Evolutionary conservation across 805 yeast species (phyloP).

Genomic region (Kuraishia capsulata): DNA sequence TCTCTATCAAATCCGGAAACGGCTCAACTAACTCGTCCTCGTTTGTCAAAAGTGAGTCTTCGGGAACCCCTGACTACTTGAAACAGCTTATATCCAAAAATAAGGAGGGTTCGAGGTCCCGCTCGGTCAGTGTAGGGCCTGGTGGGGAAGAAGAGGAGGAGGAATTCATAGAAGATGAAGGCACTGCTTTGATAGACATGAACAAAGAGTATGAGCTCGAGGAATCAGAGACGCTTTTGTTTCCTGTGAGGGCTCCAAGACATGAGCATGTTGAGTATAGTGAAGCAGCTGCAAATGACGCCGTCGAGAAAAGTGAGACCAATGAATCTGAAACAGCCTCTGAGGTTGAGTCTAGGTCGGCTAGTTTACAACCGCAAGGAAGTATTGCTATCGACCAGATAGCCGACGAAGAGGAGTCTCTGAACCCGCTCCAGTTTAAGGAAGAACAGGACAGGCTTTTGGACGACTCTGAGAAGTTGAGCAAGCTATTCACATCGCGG

Average conservation of each 20-base stretch:
- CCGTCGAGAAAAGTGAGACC: constrained; percentile 23
- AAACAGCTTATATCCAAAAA: no score
- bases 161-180: constrained; percentile 19
- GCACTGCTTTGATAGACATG: constrained; percentile 48
- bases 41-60: constrained; percentile 10
- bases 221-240: constrained; percentile 43
- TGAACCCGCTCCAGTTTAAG: constrained; percentile 20
- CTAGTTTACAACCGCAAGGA: neutral
- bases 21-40: constrained; percentile 5
- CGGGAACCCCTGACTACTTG: constrained; percentile 34
- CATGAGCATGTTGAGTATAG: constrained; percentile 30
- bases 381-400: neutral
- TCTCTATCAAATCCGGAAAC: constrained; percentile 32
- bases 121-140: constrained; percentile 10
- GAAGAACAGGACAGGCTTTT: constrained; percentile 24
- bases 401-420: neutral
- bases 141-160: constrained; percentile 27
- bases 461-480: constrained; percentile 30
- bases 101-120: constrained; percentile 3
- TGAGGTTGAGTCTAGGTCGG: neutral
- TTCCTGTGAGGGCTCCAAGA: constrained; percentile 67
- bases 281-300: constrained; percentile 15
- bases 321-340: constrained; percentile 10
- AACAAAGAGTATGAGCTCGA: constrained; percentile 46
- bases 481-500: neutral